Conservation (phyloP, 768 basidiomycete genomes). For the Suillus cothurnatus region DNA sequence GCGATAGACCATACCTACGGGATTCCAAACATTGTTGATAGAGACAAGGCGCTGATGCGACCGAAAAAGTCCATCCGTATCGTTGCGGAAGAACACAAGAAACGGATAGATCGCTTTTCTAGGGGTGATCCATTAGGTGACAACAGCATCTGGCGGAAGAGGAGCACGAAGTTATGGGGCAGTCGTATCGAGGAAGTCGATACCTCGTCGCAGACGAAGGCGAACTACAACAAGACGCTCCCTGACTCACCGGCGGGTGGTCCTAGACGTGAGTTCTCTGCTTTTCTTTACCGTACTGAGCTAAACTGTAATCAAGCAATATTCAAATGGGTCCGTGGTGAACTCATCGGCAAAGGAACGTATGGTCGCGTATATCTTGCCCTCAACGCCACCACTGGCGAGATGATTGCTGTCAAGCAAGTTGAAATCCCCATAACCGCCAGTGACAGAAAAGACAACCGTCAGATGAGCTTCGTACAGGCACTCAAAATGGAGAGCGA, state of each 20-base stretch:
- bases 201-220: conserved; percentile 68
- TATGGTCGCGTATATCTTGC: conserved; percentile 97
- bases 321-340: conserved; percentile 98
- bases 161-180: conserved; percentile 96
- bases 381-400: conserved; percentile 93
- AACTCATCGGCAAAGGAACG: conserved; percentile 95
- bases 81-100: conserved; percentile 88
- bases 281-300: conserved; percentile 13
- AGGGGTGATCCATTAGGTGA: conserved; percentile 55
- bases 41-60: conserved; percentile 47
- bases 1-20: conserved; percentile 52
- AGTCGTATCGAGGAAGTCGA: conserved; percentile 89
- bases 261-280: conserved; percentile 61
- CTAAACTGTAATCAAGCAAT: conserved; percentile 55
- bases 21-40: conserved; percentile 32
- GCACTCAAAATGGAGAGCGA: conserved; percentile 95
- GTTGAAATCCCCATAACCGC: conserved; percentile 92
- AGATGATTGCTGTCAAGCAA: conserved; percentile 99
- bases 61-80: conserved; percentile 92
- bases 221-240: conserved; percentile 40
- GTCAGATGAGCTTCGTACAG: conserved; percentile 84
- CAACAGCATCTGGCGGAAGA: conserved; percentile 63
- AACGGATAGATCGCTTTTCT: conserved; percentile 69
- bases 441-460: conserved; percentile 87
- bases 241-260: conserved; percentile 67